These are phyloP conservation scores for Nannochloris sp. DNA, from an alignment of 139 green algal genomes.

Conservation along the genomic window DNA sequence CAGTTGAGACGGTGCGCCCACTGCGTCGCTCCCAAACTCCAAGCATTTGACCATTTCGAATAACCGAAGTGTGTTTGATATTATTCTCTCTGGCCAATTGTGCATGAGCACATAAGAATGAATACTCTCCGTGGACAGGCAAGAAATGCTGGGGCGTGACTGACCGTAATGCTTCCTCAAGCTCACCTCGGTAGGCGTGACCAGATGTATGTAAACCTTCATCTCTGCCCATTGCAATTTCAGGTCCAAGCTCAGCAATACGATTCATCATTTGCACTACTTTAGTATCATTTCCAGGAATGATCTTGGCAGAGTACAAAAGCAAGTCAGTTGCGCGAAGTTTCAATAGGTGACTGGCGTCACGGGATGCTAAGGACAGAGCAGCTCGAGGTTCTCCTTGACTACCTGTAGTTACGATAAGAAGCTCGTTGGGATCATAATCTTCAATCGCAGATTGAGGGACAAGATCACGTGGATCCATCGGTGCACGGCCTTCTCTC, in stretches of 20 bases:
- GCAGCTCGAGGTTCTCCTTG: slow-evolving; percentile 83
- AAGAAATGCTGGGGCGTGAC: slow-evolving; percentile 97
- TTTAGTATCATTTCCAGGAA: slow-evolving; percentile 71
- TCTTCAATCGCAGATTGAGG: slow-evolving; percentile 53
- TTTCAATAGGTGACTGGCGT: slow-evolving; percentile 64
- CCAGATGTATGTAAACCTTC: slow-evolving; percentile 82
- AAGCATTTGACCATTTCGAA: slow-evolving; percentile 96
- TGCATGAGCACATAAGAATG: slow-evolving; percentile 91
- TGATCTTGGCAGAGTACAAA: slow-evolving; percentile 90
- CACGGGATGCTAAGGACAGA: slow-evolving; percentile 73
- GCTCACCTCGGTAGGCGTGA: slow-evolving; percentile 76
- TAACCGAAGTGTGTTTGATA: slow-evolving; percentile 73
- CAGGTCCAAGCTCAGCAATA: slow-evolving; percentile 62
- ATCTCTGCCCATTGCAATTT: slow-evolving; percentile 64
- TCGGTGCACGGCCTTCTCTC: slow-evolving; percentile 57
- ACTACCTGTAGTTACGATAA: slow-evolving; percentile 72
- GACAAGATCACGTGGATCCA: slow-evolving; percentile 75
- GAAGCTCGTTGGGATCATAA: slow-evolving; percentile 77
- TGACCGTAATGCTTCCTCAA: slow-evolving; percentile 81
- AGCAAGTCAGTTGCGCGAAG: slow-evolving; percentile 76
- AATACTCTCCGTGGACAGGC: slow-evolving; percentile 95
- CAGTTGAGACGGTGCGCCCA: slow-evolving; percentile 51
- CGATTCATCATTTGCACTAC: slow-evolving; percentile 96
- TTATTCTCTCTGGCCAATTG: slow-evolving; percentile 28
- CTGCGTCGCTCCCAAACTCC: slow-evolving; percentile 74